Percentiles rank a stretch among this genome's conserved stretches.
These are phyloP conservation scores for Andrographis paniculata DNA, from an alignment of 305 asterid species.

Conservation along the genomic window DNA sequence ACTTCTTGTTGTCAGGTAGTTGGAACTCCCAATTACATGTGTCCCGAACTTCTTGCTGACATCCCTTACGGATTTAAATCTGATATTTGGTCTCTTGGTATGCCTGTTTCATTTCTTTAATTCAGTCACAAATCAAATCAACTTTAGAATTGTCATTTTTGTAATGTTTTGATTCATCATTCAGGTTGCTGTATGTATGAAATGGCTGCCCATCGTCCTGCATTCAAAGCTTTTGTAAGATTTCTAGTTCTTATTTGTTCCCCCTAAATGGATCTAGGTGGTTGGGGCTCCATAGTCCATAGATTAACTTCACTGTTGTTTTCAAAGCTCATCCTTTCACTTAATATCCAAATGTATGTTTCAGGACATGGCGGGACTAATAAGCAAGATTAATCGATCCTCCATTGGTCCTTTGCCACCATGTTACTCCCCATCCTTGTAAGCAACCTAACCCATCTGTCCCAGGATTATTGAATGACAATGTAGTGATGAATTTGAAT, in stretches of 20 bases:
- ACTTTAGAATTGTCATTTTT: conserved; percentile 5
- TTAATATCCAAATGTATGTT: conserved; percentile 23
- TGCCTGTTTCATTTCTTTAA: conserved; percentile 14
- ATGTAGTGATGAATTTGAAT: background rate
- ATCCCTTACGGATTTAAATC: conserved; percentile 97
- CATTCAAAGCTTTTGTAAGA: conserved; percentile 96
- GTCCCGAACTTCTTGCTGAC: conserved; percentile 98
- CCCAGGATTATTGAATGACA: background rate
- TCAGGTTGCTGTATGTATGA: conserved; percentile 97
- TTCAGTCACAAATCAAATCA: conserved; percentile 4
- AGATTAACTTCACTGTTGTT: too few relatives aligned
- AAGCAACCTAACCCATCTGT: conserved; percentile 30
- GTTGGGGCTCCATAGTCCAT: too few relatives aligned
- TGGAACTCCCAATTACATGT: conserved; percentile 99
- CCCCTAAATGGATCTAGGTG: too few relatives aligned
- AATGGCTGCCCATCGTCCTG: conserved; percentile 98
- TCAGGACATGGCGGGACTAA: conserved; percentile 98
- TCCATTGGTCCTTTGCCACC: conserved; percentile 96
- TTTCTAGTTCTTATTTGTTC: conserved; percentile 11
- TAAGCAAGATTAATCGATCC: conserved; percentile 93
- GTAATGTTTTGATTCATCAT: conserved; percentile 19
- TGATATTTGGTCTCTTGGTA: conserved; percentile 99
- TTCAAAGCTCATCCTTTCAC: too few relatives aligned
- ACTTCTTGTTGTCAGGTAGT: conserved; percentile 57
- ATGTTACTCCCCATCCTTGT: conserved; percentile 91